Evolutionary conservation across 352 stramenopile genomes (phyloP), one percentile per base, ranked within the genome.

Genomic region (Globisporangium abappressorium): DNA sequence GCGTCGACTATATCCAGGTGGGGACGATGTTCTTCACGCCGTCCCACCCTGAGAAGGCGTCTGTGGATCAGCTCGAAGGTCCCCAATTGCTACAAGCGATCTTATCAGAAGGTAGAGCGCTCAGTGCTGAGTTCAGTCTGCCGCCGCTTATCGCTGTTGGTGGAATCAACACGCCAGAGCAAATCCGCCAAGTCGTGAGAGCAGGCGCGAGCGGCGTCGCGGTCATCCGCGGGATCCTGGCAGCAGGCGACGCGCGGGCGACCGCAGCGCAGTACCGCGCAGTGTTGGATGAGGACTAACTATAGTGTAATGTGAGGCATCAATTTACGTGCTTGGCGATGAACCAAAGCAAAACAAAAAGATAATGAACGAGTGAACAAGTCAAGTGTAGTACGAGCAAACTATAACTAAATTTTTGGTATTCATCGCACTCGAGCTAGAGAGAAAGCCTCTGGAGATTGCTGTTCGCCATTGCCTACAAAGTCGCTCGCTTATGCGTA

Each of bases 401-500:
- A 64, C 57, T 65, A 70, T 70, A 70, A 69, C 46, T 57, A 38
- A 36, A 65, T 64, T 53, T 55, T 41, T 41, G 30, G 60, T 69
- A 62, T 62, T 63, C 54, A 69, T 63, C 53, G 64, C 30, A 61
- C 57, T 56, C 20, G 55, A 41, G 41, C 46, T 30, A 47, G 36
- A 46, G 22, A 64, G 12, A 47, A 64, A 49, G 57, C n/a, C n/a
- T 64, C 57, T 34, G 12, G 46, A 60, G 18, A 36, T 33, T 8
- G 11, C 20, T 26, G 20, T 20, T 20, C 36, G 69, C n/a, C 55
- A 58, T 58, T 34, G 6, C 22, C 20, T 61, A 46, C 26, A 57
- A 57, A 26, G 30, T 46, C 30, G 22, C n/a, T 38, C 34, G 20
- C 49, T 79, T 92, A 96, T 69, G 84, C 77, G 75, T 98, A 98